phyloP scores from a whole-genome alignment of 2,329 filamentous ascomycete species.

The Aureobasidium sp. region DNA sequence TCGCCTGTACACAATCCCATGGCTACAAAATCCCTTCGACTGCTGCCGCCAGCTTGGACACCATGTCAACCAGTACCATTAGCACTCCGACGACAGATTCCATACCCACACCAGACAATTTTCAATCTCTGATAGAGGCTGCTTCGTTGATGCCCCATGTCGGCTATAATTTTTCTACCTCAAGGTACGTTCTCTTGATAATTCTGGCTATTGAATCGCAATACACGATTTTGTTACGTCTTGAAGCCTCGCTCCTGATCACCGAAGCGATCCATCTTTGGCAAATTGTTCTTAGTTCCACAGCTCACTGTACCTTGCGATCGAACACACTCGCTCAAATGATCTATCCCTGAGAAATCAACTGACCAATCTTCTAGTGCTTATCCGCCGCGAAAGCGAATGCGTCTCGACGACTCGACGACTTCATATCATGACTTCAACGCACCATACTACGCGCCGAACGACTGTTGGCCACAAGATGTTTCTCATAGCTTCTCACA shows the following conservation, averaged over 20 bases:
- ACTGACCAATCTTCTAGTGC: not conserved
- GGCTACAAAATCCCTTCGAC: not conserved
- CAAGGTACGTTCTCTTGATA: not conserved
- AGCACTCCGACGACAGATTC: conserved; percentile 16
- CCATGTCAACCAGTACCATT: conserved; percentile 15
- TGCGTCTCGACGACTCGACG: conserved; percentile 9
- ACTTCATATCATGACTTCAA: not conserved
- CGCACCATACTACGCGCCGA: not conserved
- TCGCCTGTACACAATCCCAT: not conserved
- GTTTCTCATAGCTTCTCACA: not conserved
- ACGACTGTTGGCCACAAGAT: not conserved
- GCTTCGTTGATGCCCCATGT: not conserved
- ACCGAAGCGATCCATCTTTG: no score
- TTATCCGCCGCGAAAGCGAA: conserved; percentile 7
- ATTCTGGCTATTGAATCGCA: no score
- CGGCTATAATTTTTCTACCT: not conserved
- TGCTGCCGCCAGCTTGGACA: not conserved
- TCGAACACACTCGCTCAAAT: no score
- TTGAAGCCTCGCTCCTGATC: no score
- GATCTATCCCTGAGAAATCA: no score
- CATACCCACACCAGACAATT: conserved; percentile 7
- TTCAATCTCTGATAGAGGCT: conserved; percentile 16
- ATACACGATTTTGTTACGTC: no score
- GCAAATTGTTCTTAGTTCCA: no score
- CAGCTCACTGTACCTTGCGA: no score